Percentiles rank a stretch among this genome's conserved stretches.
These are phyloP conservation scores for Penicillium capsulatum DNA, from an alignment of 2,329 filamentous ascomycete species.

Conservation along the genomic window DNA sequence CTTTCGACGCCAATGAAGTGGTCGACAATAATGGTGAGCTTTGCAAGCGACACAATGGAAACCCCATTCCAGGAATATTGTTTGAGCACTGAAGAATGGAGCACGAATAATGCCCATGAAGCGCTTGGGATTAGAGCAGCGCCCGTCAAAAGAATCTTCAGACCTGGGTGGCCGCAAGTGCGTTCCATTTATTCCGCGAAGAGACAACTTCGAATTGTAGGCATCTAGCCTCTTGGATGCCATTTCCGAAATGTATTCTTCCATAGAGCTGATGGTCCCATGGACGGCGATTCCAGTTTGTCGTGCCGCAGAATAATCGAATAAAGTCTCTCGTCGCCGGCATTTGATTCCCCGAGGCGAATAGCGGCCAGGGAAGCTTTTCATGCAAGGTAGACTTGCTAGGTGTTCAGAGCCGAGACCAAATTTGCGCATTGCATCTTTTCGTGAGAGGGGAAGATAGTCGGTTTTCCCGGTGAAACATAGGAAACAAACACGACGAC, in stretches of 20 bases:
- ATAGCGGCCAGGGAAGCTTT: constrained; percentile 14
- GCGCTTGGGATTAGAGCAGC: constrained; percentile 11
- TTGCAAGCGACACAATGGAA: constrained; percentile 16
- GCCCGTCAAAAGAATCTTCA: constrained; percentile 12
- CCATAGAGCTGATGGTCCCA: constrained; percentile 7
- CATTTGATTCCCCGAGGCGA: constrained; percentile 11
- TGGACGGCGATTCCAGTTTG: constrained; percentile 10
- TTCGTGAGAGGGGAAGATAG: constrained; percentile 30
- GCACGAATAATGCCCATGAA: constrained; percentile 18
- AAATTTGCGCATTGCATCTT: constrained; percentile 11
- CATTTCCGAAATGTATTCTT: constrained; percentile 4
- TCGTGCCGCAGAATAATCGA: constrained; percentile 10
- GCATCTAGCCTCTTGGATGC: constrained; percentile 2
- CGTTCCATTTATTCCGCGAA: constrained; percentile 1
- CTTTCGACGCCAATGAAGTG: constrained; percentile 17
- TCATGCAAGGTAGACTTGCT: constrained; percentile 8
- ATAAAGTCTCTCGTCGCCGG: constrained; percentile 4
- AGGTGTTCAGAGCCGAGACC: constrained; percentile 6
- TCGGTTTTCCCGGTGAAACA: constrained; percentile 31
- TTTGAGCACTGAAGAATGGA: constrained; percentile 6
- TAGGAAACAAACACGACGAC: constrained; percentile 35
- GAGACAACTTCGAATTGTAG: constrained; percentile 4
- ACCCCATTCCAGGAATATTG: constrained; percentile 12
- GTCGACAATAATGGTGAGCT: constrained; percentile 12
- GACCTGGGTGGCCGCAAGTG: constrained; percentile 7